phyloP scores from a whole-genome alignment of 306 rosid species.

The Nissolia schottii region DNA sequence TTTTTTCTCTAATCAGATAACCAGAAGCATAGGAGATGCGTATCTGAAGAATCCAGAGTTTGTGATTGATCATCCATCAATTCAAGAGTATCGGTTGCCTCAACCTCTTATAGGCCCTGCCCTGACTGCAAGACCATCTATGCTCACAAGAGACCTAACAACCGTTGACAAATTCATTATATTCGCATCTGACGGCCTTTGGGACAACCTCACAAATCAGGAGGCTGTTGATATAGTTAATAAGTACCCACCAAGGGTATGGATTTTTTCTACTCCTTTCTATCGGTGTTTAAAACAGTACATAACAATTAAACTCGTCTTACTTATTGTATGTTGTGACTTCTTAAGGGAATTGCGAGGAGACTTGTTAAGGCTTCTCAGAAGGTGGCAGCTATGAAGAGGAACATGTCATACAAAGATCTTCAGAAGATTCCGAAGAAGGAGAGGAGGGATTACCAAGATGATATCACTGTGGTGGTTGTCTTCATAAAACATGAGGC shows the following conservation, averaged over 20 bases:
- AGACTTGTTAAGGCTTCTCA: slow-evolving; percentile 49
- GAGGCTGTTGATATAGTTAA: slow-evolving; percentile 58
- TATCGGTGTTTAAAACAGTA: too few species aligned
- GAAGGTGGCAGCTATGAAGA: slow-evolving; percentile 45
- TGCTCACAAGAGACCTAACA: slow-evolving; percentile 35
- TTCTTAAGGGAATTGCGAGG: slow-evolving; percentile 61
- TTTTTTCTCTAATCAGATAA: slow-evolving; percentile 48
- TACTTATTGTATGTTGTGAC: too few species aligned
- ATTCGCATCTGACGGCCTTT: slow-evolving; percentile 75
- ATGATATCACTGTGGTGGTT: slow-evolving; percentile 68
- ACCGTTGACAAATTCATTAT: slow-evolving; percentile 47
- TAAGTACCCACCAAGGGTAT: slow-evolving; percentile 45
- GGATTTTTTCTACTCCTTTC: background rate
- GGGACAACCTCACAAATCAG: slow-evolving; percentile 59
- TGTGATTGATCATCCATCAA: slow-evolving; percentile 39
- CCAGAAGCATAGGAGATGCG: slow-evolving; percentile 70
- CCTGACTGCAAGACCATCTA: slow-evolving; percentile 52
- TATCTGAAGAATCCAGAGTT: slow-evolving; percentile 55
- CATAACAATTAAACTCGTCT: too few species aligned
- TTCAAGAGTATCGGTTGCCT: slow-evolving; percentile 39
- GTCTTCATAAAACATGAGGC: slow-evolving; percentile 53
- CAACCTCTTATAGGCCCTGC: slow-evolving; percentile 50
- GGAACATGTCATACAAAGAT: slow-evolving; percentile 33
- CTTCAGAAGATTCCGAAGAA: slow-evolving; percentile 27
- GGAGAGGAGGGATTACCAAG: slow-evolving; percentile 51